Percentiles rank a stretch among this genome's conserved stretches.
Evolutionary conservation across 768 basidiomycete species (phyloP).

Genomic region (Lentinula lateritia): DNA sequence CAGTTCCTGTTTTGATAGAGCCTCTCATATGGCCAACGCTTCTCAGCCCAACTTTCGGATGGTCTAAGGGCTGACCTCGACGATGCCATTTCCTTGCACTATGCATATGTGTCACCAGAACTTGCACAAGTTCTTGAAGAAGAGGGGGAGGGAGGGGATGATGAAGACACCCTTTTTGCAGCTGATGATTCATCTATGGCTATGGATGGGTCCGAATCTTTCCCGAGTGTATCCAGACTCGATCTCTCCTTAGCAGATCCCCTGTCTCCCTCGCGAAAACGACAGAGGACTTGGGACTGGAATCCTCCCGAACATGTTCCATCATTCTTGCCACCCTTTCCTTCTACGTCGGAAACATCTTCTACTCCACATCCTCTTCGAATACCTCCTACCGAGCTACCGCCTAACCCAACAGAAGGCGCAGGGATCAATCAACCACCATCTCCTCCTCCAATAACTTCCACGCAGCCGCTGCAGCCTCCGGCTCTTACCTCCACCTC

Average conservation of each 20-base stretch:
- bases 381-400: constrained; percentile 28
- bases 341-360: constrained; percentile 27
- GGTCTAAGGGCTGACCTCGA: constrained; percentile 52
- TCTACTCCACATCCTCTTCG: constrained; percentile 29
- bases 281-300: constrained; percentile 52
- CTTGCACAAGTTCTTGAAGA: constrained; percentile 11
- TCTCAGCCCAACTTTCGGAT: constrained; percentile 53
- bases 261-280: constrained; percentile 51
- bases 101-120: constrained; percentile 24
- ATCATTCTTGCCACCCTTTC: constrained; percentile 65
- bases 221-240: constrained; percentile 37
- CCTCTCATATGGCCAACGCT: constrained; percentile 19
- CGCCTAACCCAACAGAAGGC: constrained; percentile 24
- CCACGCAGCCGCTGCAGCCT: constrained; percentile 9
- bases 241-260: constrained; percentile 56
- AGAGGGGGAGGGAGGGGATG: constrained; percentile 18
- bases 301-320: constrained; percentile 60
- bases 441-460: constrained; percentile 22
- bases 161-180: constrained; percentile 19
- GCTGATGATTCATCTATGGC: constrained; percentile 12
- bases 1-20: constrained; percentile 25
- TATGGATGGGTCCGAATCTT: constrained; percentile 11
- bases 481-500: constrained; percentile 40
- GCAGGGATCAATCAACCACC: constrained; percentile 31
- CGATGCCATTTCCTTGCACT: constrained; percentile 51